Evolutionary conservation across 2,329 filamentous ascomycete genomes (phyloP), one percentile per base, ranked within the genome.

Genomic region (Ceratocystis papillata): DNA sequence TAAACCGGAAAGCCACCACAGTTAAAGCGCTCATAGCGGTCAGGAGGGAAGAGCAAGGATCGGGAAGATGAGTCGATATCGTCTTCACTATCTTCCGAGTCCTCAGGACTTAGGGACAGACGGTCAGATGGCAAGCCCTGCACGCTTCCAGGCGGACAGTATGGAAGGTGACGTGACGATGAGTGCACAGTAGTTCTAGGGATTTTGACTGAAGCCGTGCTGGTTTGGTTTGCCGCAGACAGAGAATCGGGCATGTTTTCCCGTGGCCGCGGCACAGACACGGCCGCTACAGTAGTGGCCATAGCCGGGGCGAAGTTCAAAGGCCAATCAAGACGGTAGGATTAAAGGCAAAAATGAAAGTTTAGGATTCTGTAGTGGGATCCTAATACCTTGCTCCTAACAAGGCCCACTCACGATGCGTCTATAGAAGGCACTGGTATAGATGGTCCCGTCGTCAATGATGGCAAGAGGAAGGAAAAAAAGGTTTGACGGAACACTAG

Each of bases 31-130:
- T 80, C 77, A 73, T 86, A 89, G 37, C 76, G 79, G 72, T 86
- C 80, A 3, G 90, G 88, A 0, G 91, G 92, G 73, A 87, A 85
- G 4, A 95, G 81, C 45, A 93, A 78, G 2, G 91, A 95, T 8
- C 80, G 81, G 57, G 83, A 83, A 37, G 28, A 59, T 59, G 55
- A 33, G 68, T 82, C 79, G 60, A 81, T 74, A 20, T 65, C 50
- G 17, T 65, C 61, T 25, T 63, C 63, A 48, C 59, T 63, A 53
- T 77, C 77, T 59, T 81, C 74, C 64, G 80, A 77, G 67, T 82
- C 79, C 63, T 82, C 81, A 15, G 85, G 88, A 10, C 63, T 65
- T 1, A 45, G 20, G 5, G 66, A 67, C 22, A 63, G 57, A 5
- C 46, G 46, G 37, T 57, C 60, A 3, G 61, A 22, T 10, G 37